Evolutionary conservation across 495 filamentous ascomycete species (phyloP).

Genomic region (Chaetomium tenue): DNA sequence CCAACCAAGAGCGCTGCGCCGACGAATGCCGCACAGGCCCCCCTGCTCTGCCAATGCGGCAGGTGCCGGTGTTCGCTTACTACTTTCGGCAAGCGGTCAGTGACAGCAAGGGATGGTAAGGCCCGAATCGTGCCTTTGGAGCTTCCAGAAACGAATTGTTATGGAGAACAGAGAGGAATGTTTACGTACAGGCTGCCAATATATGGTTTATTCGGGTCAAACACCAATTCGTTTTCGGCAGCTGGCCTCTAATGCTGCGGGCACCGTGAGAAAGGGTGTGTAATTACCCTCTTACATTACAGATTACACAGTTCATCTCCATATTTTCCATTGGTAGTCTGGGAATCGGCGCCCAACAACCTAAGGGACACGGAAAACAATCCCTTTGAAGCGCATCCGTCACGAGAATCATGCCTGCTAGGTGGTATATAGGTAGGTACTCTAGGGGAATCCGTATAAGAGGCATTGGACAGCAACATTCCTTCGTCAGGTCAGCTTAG

Average conservation of each 20-base stretch:
- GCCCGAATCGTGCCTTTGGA: not conserved
- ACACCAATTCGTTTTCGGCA: not conserved
- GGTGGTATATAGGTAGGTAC: too few relatives aligned
- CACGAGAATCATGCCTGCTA: too few relatives aligned
- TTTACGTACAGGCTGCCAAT: not conserved
- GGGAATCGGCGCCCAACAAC: not conserved
- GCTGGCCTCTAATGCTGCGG: not conserved
- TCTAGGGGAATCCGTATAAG: too few relatives aligned
- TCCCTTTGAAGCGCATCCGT: too few relatives aligned
- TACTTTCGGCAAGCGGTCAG: constrained; percentile 27
- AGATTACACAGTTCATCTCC: not conserved
- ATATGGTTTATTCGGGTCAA: not conserved
- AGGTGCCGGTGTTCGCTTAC: constrained; percentile 11
- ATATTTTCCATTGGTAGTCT: not conserved
- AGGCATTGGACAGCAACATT: too few relatives aligned
- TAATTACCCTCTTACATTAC: not conserved
- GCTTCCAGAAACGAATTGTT: constrained; percentile 1
- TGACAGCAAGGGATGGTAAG: not conserved
- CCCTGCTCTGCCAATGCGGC: not conserved
- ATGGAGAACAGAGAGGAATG: constrained; percentile 4
- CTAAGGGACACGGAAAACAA: too few relatives aligned
- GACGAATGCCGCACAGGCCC: constrained; percentile 5
- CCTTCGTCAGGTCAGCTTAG: too few relatives aligned
- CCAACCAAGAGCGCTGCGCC: not conserved
- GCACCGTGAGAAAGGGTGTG: not conserved